A percentile compares a stretch with the other conserved stretches of the same genome.
Evolutionary conservation across 164 flowering plant species (phyloP).

Genomic region (grape (Vitis vinifera)): DNA sequence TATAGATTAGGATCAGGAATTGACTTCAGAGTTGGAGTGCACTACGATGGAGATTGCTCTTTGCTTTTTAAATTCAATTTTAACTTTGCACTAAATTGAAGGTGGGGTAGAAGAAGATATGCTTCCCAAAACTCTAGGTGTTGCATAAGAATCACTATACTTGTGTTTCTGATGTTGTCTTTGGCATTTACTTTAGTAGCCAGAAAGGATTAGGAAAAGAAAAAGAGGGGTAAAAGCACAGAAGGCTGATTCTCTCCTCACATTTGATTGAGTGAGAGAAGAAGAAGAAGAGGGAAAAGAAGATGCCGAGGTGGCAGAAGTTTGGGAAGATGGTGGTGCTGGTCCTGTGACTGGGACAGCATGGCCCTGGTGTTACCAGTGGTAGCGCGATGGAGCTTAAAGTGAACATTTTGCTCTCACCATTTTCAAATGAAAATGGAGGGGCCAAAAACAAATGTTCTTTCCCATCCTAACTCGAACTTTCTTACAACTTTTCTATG

Average conservation of each 20-base stretch:
- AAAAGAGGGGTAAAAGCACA: not conserved
- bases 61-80: no score
- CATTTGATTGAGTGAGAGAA: conserved; percentile 7
- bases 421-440: not conserved
- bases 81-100: no score
- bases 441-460: not conserved
- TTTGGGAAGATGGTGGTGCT: no score
- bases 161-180: not conserved
- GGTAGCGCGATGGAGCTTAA: not conserved
- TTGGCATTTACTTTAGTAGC: conserved; percentile 21
- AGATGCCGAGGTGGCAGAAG: no score
- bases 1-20: no score
- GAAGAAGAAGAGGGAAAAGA: conserved; percentile 1
- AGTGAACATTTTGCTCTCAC: not conserved
- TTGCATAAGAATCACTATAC: no score
- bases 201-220: conserved; percentile 6
- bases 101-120: no score
- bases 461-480: not conserved
- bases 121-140: no score
- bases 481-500: not conserved
- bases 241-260: conserved; percentile 11
- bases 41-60: no score
- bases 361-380: not conserved
- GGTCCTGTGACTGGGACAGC: not conserved
- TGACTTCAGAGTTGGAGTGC: no score